Percentiles rank a stretch among this genome's conserved stretches.
Conservation (phyloP, 805 yeast genomes). For the Candida cerambycidarum region DNA sequence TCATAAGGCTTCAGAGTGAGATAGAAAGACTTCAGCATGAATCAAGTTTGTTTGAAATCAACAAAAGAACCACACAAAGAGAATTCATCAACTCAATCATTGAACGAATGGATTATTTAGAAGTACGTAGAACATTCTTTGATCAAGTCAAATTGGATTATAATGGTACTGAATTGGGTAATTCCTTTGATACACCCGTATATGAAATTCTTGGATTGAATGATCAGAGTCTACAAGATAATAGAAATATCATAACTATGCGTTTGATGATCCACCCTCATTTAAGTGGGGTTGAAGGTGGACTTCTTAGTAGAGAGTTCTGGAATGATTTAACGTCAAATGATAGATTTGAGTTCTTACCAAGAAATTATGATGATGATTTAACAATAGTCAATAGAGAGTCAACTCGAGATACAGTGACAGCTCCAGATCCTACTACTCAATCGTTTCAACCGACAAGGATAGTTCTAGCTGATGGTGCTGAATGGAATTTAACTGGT, state of each 20-base stretch:
- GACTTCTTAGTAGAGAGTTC: slow-evolving; percentile 26
- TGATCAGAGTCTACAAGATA: slow-evolving; percentile 9
- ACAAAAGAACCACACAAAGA: slow-evolving; percentile 17
- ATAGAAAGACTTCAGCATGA: slow-evolving; percentile 18
- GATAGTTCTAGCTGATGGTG: slow-evolving; percentile 20
- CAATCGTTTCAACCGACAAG: slow-evolving; percentile 21
- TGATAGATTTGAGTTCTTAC: slow-evolving; percentile 23
- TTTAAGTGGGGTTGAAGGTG: slow-evolving; percentile 22
- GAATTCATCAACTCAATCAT: slow-evolving; percentile 22
- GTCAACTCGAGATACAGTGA: background rate
- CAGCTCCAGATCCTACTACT: background rate
- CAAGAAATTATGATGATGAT: slow-evolving; percentile 11
- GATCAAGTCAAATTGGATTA: slow-evolving; percentile 24
- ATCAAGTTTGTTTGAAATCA: slow-evolving; percentile 23
- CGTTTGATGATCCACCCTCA: slow-evolving; percentile 17
- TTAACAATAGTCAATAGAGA: slow-evolving; percentile 1
- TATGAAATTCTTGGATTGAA: slow-evolving; percentile 14
- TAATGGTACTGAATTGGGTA: slow-evolving; percentile 7
- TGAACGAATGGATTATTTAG: slow-evolving; percentile 19
- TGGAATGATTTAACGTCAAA: slow-evolving; percentile 23
- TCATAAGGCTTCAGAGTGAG: slow-evolving; percentile 17
- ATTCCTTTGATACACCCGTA: slow-evolving; percentile 8
- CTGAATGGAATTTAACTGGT: slow-evolving; percentile 26
- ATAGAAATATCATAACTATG: slow-evolving; percentile 15
- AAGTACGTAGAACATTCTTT: slow-evolving; percentile 26